Percentiles rank a stretch among this genome's conserved stretches.
Evolutionary conservation across 140 eudicot species (phyloP).

Genomic region (Flaveria floridana): DNA sequence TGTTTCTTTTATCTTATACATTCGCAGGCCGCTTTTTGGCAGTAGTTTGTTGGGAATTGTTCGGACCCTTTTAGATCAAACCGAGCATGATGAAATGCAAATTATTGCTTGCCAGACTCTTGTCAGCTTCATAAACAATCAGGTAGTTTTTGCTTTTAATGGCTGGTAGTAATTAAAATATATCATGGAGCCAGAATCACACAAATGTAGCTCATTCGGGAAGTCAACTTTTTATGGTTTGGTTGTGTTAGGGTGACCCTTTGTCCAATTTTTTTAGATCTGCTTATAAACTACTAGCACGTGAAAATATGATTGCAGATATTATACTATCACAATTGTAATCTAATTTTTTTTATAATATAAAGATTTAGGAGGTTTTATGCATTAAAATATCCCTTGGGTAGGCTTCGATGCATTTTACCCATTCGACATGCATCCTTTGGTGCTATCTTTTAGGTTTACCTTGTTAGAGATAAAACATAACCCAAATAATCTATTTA

Average conservation of each 20-base stretch:
- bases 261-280: background rate
- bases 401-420: background rate
- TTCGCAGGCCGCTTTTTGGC: conserved; percentile 76
- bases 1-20: background rate
- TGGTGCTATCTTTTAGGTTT: background rate
- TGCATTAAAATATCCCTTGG: background rate
- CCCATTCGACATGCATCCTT: conserved; percentile 4
- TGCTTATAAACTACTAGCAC: background rate
- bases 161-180: background rate
- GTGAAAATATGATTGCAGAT: background rate
- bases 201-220: background rate
- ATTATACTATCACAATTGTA: background rate
- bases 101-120: conserved; percentile 72
- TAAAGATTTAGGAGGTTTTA: background rate
- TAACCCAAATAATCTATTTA: background rate
- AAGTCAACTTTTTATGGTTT: background rate
- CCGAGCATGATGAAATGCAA: conserved; percentile 60
- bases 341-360: background rate
- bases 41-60: conserved; percentile 63
- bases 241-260: background rate
- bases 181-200: background rate
- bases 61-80: conserved; percentile 62
- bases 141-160: conserved; percentile 41
- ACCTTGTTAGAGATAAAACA: background rate
- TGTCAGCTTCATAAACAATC: conserved; percentile 59